These are phyloP conservation scores for Pouteria campechiana DNA, from an alignment of 179 eudicot genomes.

Conservation along the genomic window DNA sequence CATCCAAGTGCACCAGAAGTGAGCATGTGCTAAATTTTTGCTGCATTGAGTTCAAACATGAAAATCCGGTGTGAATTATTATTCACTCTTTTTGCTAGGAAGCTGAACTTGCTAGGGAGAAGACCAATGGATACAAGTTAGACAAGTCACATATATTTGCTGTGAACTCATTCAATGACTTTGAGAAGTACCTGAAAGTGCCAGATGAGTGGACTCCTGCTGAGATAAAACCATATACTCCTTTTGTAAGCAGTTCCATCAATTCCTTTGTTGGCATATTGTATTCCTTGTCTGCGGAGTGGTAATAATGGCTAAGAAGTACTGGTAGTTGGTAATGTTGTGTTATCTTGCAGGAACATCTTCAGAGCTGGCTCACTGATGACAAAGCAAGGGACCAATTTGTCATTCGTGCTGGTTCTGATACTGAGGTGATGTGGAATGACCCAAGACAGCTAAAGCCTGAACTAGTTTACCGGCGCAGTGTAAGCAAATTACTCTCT, in stretches of 20 bases:
- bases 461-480: constrained; percentile 72
- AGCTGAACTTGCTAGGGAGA: constrained; percentile 86
- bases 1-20: too few species aligned
- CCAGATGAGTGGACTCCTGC: constrained; percentile 99
- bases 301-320: neutral
- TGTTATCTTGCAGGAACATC: constrained; percentile 55
- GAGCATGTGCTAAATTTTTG: too few species aligned
- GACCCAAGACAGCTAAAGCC: constrained; percentile 89
- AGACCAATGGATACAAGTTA: constrained; percentile 65
- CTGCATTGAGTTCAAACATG: too few species aligned
- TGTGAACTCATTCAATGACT: constrained; percentile 78
- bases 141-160: constrained; percentile 76
- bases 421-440: constrained; percentile 91
- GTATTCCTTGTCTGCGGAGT: neutral
- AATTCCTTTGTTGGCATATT: neutral
- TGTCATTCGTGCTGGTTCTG: constrained; percentile 80
- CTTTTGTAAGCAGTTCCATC: constrained; percentile 42
- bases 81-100: constrained; percentile 33
- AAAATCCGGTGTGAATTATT: too few species aligned
- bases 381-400: constrained; percentile 89
- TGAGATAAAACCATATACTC: constrained; percentile 65
- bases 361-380: constrained; percentile 90
- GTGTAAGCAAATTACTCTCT: constrained; percentile 28
- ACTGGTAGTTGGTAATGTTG: neutral
- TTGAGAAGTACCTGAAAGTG: constrained; percentile 79